A percentile compares a stretch with the other conserved stretches of the same genome.
Evolutionary conservation across 2,329 filamentous ascomycete genomes (phyloP).

Genomic region (Talaromyces amestolkiae): DNA sequence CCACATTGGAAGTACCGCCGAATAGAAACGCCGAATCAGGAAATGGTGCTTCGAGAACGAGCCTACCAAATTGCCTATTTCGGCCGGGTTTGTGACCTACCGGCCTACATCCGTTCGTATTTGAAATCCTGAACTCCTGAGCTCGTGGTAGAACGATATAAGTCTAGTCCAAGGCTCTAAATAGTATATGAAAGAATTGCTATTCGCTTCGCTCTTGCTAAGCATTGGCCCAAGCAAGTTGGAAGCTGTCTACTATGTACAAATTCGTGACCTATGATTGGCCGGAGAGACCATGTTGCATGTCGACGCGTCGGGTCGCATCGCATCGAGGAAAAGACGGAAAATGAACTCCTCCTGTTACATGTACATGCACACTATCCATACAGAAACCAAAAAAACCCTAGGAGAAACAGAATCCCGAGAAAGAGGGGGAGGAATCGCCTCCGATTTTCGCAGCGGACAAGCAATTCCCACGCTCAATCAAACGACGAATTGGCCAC

Average conservation of each 20-base stretch:
- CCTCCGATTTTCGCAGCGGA: slow-evolving; percentile 8
- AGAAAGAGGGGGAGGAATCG: not conserved
- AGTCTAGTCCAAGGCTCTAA: not conserved
- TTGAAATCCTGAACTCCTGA: not conserved
- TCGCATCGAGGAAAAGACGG: not conserved
- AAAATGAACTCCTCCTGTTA: not conserved
- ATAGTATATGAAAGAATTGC: not conserved
- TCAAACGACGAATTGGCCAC: not conserved
- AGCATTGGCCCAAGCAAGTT: not conserved
- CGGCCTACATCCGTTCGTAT: not conserved
- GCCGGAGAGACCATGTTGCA: not conserved
- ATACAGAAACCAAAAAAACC: not conserved
- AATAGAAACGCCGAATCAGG: not conserved
- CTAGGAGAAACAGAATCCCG: not conserved
- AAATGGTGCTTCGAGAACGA: not conserved
- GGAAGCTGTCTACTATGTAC: not conserved
- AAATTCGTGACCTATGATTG: not conserved
- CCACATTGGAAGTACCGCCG: not conserved
- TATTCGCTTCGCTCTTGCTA: not conserved
- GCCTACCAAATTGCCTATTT: not conserved
- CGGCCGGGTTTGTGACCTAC: not conserved
- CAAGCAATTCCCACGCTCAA: not conserved
- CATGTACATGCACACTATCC: not conserved
- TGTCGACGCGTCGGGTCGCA: not conserved
- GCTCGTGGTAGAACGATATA: not conserved